Percentiles rank a stretch among this genome's conserved stretches.
Conservation (phyloP, 2,329 filamentous ascomycete genomes). For the Amauroascus niger region DNA sequence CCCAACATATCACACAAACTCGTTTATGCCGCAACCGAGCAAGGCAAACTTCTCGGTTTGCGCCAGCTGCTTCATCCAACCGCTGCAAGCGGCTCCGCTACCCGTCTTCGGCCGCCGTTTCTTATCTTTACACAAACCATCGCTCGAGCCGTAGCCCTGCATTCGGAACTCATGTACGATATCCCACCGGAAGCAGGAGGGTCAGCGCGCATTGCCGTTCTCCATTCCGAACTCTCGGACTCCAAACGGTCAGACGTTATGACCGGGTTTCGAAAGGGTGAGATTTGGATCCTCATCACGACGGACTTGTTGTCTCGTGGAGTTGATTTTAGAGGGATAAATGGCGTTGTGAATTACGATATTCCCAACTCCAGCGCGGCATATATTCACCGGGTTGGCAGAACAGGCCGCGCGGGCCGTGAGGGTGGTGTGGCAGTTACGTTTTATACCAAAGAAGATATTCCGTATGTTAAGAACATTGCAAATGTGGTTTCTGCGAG, state of each 20-base stretch:
- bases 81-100: slow-evolving; percentile 41
- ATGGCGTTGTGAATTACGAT: slow-evolving; percentile 95
- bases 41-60: slow-evolving; percentile 83
- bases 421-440: slow-evolving; percentile 85
- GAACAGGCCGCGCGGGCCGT: slow-evolving; percentile 79
- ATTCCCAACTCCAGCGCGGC: slow-evolving; percentile 81
- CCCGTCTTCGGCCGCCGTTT: slow-evolving; percentile 69
- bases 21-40: slow-evolving; percentile 82
- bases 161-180: slow-evolving; percentile 87
- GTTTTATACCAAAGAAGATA: slow-evolving; percentile 90
- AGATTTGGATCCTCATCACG: slow-evolving; percentile 94
- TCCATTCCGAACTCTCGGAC: slow-evolving; percentile 79
- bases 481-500: slow-evolving; percentile 84
- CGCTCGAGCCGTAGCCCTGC: slow-evolving; percentile 73
- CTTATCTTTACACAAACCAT: slow-evolving; percentile 96
- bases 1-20: slow-evolving; percentile 86
- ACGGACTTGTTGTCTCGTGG: slow-evolving; percentile 88
- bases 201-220: slow-evolving; percentile 70
- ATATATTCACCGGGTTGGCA: slow-evolving; percentile 87
- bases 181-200: slow-evolving; percentile 83
- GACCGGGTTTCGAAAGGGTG: slow-evolving; percentile 78
- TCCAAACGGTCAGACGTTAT: slow-evolving; percentile 68
- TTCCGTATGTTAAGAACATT: slow-evolving; percentile 79
- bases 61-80: slow-evolving; percentile 79
- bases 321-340: slow-evolving; percentile 89